Evolutionary conservation across 805 yeast genomes (phyloP), one percentile per base, ranked within the genome.

Genomic region (Clavispora asparagi): DNA sequence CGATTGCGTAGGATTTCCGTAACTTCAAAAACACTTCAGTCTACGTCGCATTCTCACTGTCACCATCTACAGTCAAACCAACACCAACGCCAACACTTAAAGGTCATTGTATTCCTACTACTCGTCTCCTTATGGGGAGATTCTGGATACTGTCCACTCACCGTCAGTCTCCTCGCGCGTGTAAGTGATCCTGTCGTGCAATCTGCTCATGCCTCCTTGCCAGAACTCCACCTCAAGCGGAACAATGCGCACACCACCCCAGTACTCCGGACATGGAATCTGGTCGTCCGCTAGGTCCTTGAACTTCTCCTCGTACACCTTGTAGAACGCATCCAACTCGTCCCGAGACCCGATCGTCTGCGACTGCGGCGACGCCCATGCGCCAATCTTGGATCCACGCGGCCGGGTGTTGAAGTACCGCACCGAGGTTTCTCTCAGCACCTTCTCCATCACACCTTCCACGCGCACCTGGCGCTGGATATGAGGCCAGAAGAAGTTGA

Each of bases 341-440:
- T 78, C 78, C 52, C 97, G 74, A 38, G 71, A 64, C 12, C 61
- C 57, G 32, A 91, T 73, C 3, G 71, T 74, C 44, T 77, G 73
- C 30, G 91, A 81, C 71, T 94, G 99, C 4, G 95, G 95, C 27
- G 95, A 84, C 0, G 97, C 86, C 96, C 97, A 91, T 0, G 99
- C 99, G 28, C 99, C 98, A 50, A 94, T 82, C 61, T 86, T 83
- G 28, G 96, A 86, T 7, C 95, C 97, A 48, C 96, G 75, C 33
- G 99, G 99, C 61, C 99, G 78, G 0, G 96, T 85, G 43, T 79
- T 76, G 67, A 81, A 94, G 67, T 94, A 94, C 41, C 83, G 73
- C 55, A 84, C 81, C 6, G 88, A 79, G 28, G 85, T 87, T 56
- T 86, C 91, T 47, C 82, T 73, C 26, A 81, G 72, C 38, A 91